Conservation (phyloP, 2,329 filamentous ascomycete genomes). For the Pezicula rhizophila region DNA sequence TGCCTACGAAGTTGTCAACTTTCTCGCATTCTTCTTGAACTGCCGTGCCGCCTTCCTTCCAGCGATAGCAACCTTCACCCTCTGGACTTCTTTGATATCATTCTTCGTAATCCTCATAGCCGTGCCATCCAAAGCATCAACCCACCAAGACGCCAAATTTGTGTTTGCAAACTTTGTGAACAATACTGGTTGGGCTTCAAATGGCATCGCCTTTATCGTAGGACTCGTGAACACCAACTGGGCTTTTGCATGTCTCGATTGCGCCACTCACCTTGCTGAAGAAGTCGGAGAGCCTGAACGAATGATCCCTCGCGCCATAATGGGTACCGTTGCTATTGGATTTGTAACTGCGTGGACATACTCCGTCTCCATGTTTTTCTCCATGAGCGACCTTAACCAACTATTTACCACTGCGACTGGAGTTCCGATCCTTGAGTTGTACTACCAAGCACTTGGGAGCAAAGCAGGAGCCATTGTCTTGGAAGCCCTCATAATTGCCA, state of each 20-base stretch:
- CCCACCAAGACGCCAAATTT: constrained; percentile 39
- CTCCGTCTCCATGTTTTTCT: constrained; percentile 45
- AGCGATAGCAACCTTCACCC: constrained; percentile 18
- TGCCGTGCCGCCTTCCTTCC: constrained; percentile 32
- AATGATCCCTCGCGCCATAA: constrained; percentile 32
- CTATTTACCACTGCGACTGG: constrained; percentile 35
- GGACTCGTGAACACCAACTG: constrained; percentile 43
- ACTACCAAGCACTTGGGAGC: constrained; percentile 35
- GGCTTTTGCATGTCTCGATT: constrained; percentile 40
- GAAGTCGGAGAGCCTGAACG: constrained; percentile 41
- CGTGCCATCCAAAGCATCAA: constrained; percentile 39
- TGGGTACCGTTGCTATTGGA: constrained; percentile 42
- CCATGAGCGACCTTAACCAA: constrained; percentile 39
- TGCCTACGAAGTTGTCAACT: constrained; percentile 30
- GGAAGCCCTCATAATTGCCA: constrained; percentile 35
- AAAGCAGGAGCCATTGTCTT: constrained; percentile 35
- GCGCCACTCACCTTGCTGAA: constrained; percentile 43
- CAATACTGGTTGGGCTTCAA: constrained; percentile 42
- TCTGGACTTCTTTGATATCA: constrained; percentile 33
- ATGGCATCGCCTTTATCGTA: constrained; percentile 43
- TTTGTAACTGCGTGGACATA: constrained; percentile 45
- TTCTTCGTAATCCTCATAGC: constrained; percentile 41
- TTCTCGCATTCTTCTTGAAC: constrained; percentile 32
- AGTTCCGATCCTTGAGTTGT: constrained; percentile 40
- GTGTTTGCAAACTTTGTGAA: constrained; percentile 48